Evolutionary conservation across 2,329 filamentous ascomycete genomes (phyloP), one percentile per base, ranked within the genome.

Genomic region (Diaporthe destruens): DNA sequence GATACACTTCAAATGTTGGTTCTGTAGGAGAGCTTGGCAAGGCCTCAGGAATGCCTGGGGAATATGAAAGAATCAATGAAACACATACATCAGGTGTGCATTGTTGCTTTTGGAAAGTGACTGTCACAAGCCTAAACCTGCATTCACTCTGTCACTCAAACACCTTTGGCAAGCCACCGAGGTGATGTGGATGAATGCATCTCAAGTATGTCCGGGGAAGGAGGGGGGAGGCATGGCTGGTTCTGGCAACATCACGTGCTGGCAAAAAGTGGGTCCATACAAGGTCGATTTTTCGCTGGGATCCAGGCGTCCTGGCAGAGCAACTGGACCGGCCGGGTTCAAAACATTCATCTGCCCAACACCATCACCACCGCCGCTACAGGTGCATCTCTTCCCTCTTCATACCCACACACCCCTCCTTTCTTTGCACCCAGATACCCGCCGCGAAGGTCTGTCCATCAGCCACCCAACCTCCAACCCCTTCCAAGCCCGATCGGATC

Each of bases 251-350:
- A 16, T 61, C 68, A 70, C 68, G 68, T 70, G 68, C 32, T 51
- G 25, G 12, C 20, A 11, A 59, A 61, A 44, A 57, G 55, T 44
- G 57, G 55, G 34, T 16, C 54, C 16, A 3, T 59, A 57, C 55
- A 36, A 53, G 39, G 47, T 6, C 56, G 55, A 82, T 81, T 85
- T 84, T 85, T 84, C 81, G 80, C 81, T 81, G 80, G 71, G 65
- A 54, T 74, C 71, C 72, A 66, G 71, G 69, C 69, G 63, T 69
- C 80, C 80, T 80, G 78, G 79, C 80, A 80, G 79, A 81, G 82
- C 55, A 59, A 25, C 39, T 44, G 29, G 39, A 14, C 61, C 32
- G 32, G 61, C 83, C 80, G 79, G 81, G 79, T 80, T 81, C 81
- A 83, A 82, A 84, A 84, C 74, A 72, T 71, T 63, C 66, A 68